Conservation (phyloP, 169 alveolate species). For the Blepharisma undulans region DNA sequence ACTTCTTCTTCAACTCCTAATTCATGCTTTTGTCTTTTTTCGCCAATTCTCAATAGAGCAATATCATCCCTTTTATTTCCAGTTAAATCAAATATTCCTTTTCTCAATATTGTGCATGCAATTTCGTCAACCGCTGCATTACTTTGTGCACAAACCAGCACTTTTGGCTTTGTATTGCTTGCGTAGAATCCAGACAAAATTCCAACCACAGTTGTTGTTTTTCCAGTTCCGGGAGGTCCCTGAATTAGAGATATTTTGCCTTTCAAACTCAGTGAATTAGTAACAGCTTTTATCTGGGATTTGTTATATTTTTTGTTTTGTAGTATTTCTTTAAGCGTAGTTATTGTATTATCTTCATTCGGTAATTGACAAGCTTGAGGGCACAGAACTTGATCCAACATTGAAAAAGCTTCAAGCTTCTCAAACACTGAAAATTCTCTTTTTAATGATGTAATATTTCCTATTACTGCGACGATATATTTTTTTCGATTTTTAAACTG, state of each 20-base stretch:
- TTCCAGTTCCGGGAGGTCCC: slow-evolving; percentile 99
- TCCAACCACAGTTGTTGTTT: slow-evolving; percentile 94
- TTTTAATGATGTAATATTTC: neutral
- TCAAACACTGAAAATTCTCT: neutral
- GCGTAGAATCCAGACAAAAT: slow-evolving; percentile 69
- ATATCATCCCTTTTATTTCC: slow-evolving; percentile 43
- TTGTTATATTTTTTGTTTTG: slow-evolving; percentile 77
- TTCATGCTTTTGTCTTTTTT: slow-evolving; percentile 15
- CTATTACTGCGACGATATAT: neutral
- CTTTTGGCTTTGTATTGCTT: slow-evolving; percentile 39
- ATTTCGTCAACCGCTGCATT: slow-evolving; percentile 85
- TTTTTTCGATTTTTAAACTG: too few relatives aligned
- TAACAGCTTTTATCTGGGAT: slow-evolving; percentile 66
- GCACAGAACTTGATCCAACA: neutral
- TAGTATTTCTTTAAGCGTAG: neutral
- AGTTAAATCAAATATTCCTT: slow-evolving; percentile 52
- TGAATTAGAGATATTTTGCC: slow-evolving; percentile 93
- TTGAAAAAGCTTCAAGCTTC: neutral
- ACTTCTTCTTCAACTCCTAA: neutral
- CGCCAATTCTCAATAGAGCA: slow-evolving; percentile 83
- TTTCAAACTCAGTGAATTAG: slow-evolving; percentile 56
- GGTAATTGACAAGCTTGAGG: neutral
- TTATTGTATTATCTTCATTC: neutral
- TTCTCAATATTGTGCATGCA: slow-evolving; percentile 56
- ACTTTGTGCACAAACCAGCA: slow-evolving; percentile 80